Conservation (phyloP, 139 green algal genomes). For the Auxenochlorella protothecoides region DNA sequence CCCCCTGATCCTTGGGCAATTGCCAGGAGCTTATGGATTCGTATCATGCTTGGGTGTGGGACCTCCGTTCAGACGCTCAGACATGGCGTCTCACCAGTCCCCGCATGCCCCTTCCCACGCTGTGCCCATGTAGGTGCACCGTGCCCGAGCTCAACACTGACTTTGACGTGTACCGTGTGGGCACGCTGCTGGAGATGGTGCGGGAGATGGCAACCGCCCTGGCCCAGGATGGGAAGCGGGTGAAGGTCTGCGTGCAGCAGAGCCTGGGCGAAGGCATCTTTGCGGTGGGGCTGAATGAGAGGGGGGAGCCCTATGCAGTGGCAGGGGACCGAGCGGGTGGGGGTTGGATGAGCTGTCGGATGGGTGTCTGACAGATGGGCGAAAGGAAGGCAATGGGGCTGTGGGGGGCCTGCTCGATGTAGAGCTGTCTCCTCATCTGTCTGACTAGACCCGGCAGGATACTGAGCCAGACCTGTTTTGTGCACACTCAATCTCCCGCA, state of each 20-base stretch:
- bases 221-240: slow-evolving; percentile 50
- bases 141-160: slow-evolving; percentile 45
- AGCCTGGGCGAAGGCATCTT: slow-evolving; percentile 74
- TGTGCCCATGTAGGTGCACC: slow-evolving; percentile 3
- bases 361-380: not conserved
- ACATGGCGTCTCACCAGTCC: too few relatives aligned
- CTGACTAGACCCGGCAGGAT: not conserved
- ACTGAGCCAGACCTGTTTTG: too few relatives aligned
- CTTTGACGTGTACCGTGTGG: slow-evolving; percentile 69
- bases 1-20: not conserved
- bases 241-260: slow-evolving; percentile 64
- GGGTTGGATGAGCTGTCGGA: not conserved
- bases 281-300: slow-evolving; percentile 14
- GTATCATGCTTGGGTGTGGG: too few relatives aligned
- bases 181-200: slow-evolving; percentile 71
- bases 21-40: too few relatives aligned
- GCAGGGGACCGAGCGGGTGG: too few relatives aligned
- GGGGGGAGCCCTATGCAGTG: not conserved
- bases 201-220: slow-evolving; percentile 57
- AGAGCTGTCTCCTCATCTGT: not conserved
- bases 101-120: not conserved
- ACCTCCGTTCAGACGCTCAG: too few relatives aligned
- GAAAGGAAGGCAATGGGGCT: not conserved
- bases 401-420: too few relatives aligned
- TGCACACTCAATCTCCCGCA: too few relatives aligned